Conservation (phyloP, 768 basidiomycete species). For the Suillus variegatus region DNA sequence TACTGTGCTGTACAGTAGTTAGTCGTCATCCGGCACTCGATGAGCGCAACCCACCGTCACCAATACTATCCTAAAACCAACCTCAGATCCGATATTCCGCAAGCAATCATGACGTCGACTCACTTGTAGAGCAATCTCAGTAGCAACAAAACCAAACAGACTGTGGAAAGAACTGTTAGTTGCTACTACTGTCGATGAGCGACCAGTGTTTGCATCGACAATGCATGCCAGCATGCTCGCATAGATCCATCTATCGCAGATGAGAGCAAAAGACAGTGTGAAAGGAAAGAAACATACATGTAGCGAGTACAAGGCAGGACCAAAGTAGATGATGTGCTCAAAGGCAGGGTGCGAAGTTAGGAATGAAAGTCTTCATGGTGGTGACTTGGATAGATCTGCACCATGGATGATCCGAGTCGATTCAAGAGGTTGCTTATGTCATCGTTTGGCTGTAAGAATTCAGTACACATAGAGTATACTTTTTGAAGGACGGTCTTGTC, state of each 20-base stretch:
- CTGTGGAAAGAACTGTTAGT: constrained; percentile 79
- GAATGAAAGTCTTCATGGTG: too few species aligned
- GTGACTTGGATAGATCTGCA: too few species aligned
- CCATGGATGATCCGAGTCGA: too few species aligned
- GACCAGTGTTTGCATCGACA: constrained; percentile 82
- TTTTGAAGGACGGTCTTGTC: too few species aligned
- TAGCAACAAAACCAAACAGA: constrained; percentile 61
- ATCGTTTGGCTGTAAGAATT: too few species aligned
- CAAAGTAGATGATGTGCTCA: too few species aligned
- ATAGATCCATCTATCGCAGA: constrained; percentile 50
- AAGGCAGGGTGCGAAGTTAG: too few species aligned
- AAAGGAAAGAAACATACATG: constrained; percentile 21
- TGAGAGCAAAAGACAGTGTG: neutral
- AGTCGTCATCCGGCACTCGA: too few species aligned
- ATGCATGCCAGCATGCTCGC: constrained; percentile 78
- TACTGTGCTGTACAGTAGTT: constrained; percentile 45
- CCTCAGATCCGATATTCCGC: neutral
- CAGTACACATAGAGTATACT: too few species aligned
- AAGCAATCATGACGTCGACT: neutral
- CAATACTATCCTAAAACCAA: constrained; percentile 14
- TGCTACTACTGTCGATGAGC: constrained; percentile 77
- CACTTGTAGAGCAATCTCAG: constrained; percentile 70
- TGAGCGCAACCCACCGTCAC: constrained; percentile 24
- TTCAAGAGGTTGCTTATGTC: too few species aligned
- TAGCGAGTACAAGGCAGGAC: too few species aligned